Evolutionary conservation across 176 grass and related monocot species (phyloP).

Genomic region (Microstegium vimineum): DNA sequence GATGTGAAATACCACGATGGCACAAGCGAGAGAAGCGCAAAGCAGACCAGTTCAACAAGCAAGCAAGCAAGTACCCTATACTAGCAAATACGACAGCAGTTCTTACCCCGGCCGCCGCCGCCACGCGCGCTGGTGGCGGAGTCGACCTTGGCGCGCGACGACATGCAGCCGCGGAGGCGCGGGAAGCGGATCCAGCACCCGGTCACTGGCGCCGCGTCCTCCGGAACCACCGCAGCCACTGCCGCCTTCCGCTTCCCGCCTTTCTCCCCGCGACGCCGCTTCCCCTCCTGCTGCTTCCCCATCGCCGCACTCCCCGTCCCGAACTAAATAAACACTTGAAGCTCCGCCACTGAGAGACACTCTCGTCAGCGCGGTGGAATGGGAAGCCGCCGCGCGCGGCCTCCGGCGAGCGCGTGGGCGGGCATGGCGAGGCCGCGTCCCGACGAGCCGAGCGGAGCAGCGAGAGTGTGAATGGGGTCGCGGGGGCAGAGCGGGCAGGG

Average conservation of each 20-base stretch:
- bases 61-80: background rate
- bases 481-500: constrained; percentile 31
- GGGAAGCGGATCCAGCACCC: constrained; percentile 92
- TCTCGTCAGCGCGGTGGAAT: constrained; percentile 25
- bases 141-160: constrained; percentile 85
- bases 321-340: background rate
- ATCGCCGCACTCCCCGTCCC: constrained; percentile 5
- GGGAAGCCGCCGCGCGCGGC: constrained; percentile 32
- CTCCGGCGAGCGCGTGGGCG: constrained; percentile 25
- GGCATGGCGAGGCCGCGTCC: constrained; percentile 14
- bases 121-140: constrained; percentile 50
- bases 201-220: constrained; percentile 37
- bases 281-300: constrained; percentile 37
- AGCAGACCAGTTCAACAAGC: background rate
- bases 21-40: background rate
- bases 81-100: constrained; percentile 8
- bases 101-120: constrained; percentile 46
- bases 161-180: constrained; percentile 65
- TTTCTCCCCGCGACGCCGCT: constrained; percentile 31
- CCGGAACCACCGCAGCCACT: constrained; percentile 16
- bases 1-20: background rate
- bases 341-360: background rate
- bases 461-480: constrained; percentile 21
- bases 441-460: background rate
- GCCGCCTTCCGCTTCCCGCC: constrained; percentile 27